These are phyloP conservation scores for Avena sativa DNA, from an alignment of 176 grass and related monocot species.

Conservation along the genomic window DNA sequence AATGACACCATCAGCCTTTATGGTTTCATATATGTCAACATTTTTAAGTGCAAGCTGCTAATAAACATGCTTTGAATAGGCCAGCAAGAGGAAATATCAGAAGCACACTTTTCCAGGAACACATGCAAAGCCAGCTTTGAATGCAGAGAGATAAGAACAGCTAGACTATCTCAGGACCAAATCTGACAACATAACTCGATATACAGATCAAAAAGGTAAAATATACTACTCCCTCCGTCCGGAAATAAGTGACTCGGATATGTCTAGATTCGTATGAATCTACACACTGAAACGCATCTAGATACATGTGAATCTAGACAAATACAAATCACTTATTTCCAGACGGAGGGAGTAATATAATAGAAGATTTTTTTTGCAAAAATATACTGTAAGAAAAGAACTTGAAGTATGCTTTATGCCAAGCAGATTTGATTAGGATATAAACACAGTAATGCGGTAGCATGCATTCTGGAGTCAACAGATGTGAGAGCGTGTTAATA, in stretches of 20 bases:
- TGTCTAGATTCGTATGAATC: too few species aligned
- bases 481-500: neutral
- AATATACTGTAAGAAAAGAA: neutral
- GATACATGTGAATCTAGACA: too few species aligned
- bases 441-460: neutral
- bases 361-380: neutral
- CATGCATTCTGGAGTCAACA: conserved; percentile 24
- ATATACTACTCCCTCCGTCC: too few species aligned
- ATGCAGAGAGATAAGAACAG: neutral
- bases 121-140: conserved; percentile 16
- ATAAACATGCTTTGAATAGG: neutral
- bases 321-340: too few species aligned
- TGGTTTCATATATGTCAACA: neutral
- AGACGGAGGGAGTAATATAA: neutral
- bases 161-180: neutral
- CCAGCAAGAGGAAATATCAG: neutral
- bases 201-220: neutral
- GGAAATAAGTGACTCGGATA: too few species aligned
- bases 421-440: neutral
- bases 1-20: conserved; percentile 13
- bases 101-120: neutral
- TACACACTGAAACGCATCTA: too few species aligned
- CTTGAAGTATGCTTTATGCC: neutral
- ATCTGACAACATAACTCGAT: neutral
- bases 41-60: neutral